Conservation (phyloP, 2,329 filamentous ascomycete genomes). For the Cladosporium sp. region DNA sequence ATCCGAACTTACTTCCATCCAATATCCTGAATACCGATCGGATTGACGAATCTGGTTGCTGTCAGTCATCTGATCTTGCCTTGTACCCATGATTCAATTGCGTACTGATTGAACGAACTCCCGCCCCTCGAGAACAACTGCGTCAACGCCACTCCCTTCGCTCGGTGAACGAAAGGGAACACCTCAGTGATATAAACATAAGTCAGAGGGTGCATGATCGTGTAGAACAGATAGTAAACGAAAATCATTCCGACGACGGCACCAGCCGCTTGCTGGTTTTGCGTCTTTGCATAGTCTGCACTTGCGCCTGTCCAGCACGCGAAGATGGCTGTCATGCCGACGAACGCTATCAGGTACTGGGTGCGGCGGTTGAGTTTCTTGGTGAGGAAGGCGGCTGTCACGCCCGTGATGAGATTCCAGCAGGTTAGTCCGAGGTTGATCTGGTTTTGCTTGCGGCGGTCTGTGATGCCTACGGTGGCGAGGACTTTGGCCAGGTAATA, state of each 20-base stretch:
- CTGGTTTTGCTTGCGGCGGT: conserved; percentile 28
- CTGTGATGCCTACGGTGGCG: conserved; percentile 27
- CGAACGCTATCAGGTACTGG: conserved; percentile 22
- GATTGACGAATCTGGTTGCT: conserved; percentile 16
- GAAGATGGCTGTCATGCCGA: conserved; percentile 12
- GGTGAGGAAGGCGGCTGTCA: conserved; percentile 9
- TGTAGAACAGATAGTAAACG: conserved; percentile 13
- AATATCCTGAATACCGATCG: conserved; percentile 17
- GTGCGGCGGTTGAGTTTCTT: conserved; percentile 10
- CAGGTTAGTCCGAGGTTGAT: conserved; percentile 29
- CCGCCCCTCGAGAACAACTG: conserved; percentile 8
- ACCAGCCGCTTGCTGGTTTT: conserved; percentile 6
- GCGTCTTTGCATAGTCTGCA: conserved; percentile 3
- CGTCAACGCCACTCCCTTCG: conserved; percentile 10
- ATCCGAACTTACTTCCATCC: conserved; percentile 15
- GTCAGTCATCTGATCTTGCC: not conserved
- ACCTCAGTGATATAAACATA: conserved; percentile 15
- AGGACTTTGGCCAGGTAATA: conserved; percentile 28
- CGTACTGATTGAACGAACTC: conserved; percentile 11
- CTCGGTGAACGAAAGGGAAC: conserved; percentile 9
- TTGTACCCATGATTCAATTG: not conserved
- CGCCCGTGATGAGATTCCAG: conserved; percentile 13
- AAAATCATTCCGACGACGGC: conserved; percentile 14
- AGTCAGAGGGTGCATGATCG: conserved; percentile 12
- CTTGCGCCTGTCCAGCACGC: conserved; percentile 10